phyloP scores from a whole-genome alignment of 1,139 yeast genomes.

The Diutina mesorugosa region DNA sequence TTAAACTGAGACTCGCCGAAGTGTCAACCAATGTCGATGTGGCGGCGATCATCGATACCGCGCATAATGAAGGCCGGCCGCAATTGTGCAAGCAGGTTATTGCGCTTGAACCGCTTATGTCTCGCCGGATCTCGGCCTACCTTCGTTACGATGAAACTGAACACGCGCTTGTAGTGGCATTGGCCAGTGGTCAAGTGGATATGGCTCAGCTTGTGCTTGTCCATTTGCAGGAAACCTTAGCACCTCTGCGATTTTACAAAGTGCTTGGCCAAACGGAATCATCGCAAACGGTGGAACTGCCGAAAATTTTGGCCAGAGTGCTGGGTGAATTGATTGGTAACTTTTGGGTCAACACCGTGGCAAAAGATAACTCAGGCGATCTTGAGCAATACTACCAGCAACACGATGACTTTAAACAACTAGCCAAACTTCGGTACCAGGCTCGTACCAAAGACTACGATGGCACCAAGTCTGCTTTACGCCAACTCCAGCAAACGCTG shows the following conservation, averaged over 20 bases:
- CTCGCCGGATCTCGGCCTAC: conserved; percentile 49
- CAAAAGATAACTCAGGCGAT: conserved; percentile 11
- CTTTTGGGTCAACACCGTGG: conserved; percentile 25
- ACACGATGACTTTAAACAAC: conserved; percentile 15
- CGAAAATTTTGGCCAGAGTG: conserved; percentile 11
- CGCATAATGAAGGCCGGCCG: conserved; percentile 75
- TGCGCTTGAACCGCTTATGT: conserved; percentile 55
- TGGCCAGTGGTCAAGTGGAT: conserved; percentile 55
- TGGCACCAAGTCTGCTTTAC: background rate
- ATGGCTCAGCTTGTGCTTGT: conserved; percentile 49
- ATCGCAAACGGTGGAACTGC: conserved; percentile 10
- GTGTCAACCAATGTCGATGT: conserved; percentile 8
- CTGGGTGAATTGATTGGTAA: conserved; percentile 31
- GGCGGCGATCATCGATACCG: conserved; percentile 45
- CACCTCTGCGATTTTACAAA: conserved; percentile 27
- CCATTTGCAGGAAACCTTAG: conserved; percentile 28
- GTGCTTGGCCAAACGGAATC: conserved; percentile 29
- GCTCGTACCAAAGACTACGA: background rate
- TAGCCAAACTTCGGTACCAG: background rate
- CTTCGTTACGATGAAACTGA: conserved; percentile 64
- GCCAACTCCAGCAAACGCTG: background rate
- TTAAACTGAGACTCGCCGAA: conserved; percentile 13
- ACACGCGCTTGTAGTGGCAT: conserved; percentile 56
- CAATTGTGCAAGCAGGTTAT: conserved; percentile 53
- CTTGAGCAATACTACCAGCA: conserved; percentile 21